Base-by-base conservation (phyloP, 2,329 filamentous ascomycete species). In the Pseudocercospora macadamiae region DNA sequence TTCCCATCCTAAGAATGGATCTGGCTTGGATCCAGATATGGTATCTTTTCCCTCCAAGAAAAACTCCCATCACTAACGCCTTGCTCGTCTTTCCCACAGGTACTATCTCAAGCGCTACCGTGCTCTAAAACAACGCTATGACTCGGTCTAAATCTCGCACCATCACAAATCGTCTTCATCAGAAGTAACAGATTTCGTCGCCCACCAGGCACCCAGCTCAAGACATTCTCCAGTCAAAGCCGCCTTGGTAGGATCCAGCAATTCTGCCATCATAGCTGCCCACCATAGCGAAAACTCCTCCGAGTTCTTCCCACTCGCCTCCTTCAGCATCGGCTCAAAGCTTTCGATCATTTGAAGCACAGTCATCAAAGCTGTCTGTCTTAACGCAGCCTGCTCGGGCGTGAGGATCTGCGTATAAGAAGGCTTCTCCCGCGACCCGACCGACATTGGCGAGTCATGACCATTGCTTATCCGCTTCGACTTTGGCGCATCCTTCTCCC, bases 241-340 rank as follows among this genome's bases (percentile, higher is more conserved):
- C 18, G 90, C 90, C 55, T 86, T 87, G 32, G 65, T 59, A 61
- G 93, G 88, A 72, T 89, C 86, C 70, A 96, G 82, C 69, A 97
- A 76, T 74, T 95, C 89, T 47, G 85, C 84, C 83, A 91, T 93
- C 89, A 96, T 90, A 74, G 88, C 90, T 37, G 88, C 86, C 77
- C 90, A 86, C 93, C 93, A 97, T 39, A 86, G 81, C 73, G 96
- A 90, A 92, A 92, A 97, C 76, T 97, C 93, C 66, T 96, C 91
- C 70, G 90, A 86, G 68, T 89, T 91, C 80, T 96, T 96, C 12
- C 89, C 89, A 70, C 89, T 96, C 45, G 86, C 86, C 68, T 96
- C 89, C 67, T 89, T 85, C 66, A 97, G 78, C 59, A 95, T 77
- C 4, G 91, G 90, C 75, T 97, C 93, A 68, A 97, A 78, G 63